Base-by-base conservation (phyloP, 345 rosid species). In the Rhodamnia argentea region DNA sequence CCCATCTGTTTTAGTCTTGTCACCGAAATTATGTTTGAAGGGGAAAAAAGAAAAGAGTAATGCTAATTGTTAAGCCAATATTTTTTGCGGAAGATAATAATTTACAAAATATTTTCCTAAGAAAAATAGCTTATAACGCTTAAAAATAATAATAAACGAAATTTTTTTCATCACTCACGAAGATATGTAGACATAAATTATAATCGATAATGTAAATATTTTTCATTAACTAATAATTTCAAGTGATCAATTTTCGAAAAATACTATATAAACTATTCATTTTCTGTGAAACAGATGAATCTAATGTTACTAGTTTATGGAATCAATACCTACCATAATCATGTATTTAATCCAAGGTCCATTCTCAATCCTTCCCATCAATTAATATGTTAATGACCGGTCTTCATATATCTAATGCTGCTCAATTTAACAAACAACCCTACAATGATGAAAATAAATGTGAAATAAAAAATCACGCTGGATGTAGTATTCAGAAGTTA, bases 281-380 rank as follows among this genome's bases (percentile, higher is more conserved):
- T 32, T 0, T 10, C 20, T 2, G 5, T 0, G 26, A 32, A 70
- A 32, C 5, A 8, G 18, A 70, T 1, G 0, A 3, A 16, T 24
- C 11, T 15, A 16, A 1, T 64, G 16, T 29, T 16, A 37, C 42
- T 70, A 70, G 3, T 13, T 32, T 32, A 70, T 70, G 47, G 18
- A 70, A 70, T 70, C 1, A 0, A 20, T 32, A 9, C 24, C 78
- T 9, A 32, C 37, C 47, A 9, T 18, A 16, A 32, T 70, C 47
- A 37, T 32, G 42, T 70, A 9, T 32, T 32, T 32, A 10, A 32
- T 70, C 6, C 44, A 64, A 0, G 20, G 5, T 32, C 44, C 24
- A 62, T 32, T 70, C 24, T 0, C 13, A 70, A 32, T 70, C 47
- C 4, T 0, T 20, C 78, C 12, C 7, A 70, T 70, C 78, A 1